phyloP scores from a whole-genome alignment of 2,329 filamentous ascomycete species.

The Colletotrichum ledebouriae region DNA sequence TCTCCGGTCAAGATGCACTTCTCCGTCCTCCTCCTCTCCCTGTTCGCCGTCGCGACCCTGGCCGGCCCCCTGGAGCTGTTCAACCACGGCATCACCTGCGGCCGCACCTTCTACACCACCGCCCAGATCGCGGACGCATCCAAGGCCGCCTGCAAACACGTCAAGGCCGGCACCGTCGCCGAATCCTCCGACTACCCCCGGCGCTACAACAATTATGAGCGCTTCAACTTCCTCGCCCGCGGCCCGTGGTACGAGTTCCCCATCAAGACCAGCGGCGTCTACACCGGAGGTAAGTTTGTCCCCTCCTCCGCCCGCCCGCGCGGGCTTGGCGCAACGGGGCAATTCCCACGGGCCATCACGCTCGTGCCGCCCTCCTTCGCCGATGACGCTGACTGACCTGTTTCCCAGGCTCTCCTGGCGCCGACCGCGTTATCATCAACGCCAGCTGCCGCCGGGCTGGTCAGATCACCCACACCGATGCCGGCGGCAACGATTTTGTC shows the following conservation, averaged over 20 bases:
- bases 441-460: slow-evolving; percentile 69
- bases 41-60: slow-evolving; percentile 38
- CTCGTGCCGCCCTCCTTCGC: too few relatives aligned
- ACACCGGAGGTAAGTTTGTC: slow-evolving; percentile 64
- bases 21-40: slow-evolving; percentile 38
- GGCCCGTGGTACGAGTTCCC: slow-evolving; percentile 77
- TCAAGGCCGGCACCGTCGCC: slow-evolving; percentile 54
- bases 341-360: too few relatives aligned
- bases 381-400: background rate
- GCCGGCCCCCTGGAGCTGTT: slow-evolving; percentile 36
- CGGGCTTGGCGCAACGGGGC: too few relatives aligned
- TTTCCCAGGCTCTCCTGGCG: slow-evolving; percentile 68
- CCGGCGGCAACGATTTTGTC: slow-evolving; percentile 77
- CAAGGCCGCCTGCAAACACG: slow-evolving; percentile 65
- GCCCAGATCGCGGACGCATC: slow-evolving; percentile 64
- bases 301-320: background rate
- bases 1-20: slow-evolving; percentile 37
- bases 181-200: slow-evolving; percentile 66
- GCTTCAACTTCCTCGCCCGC: slow-evolving; percentile 68
- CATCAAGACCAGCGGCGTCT: slow-evolving; percentile 67
- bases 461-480: slow-evolving; percentile 79
- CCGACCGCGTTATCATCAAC: slow-evolving; percentile 77
- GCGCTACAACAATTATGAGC: slow-evolving; percentile 73
- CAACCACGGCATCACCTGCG: slow-evolving; percentile 63
- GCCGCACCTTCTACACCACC: slow-evolving; percentile 65